Evolutionary conservation across 2,329 filamentous ascomycete genomes (phyloP).

Genomic region (Cordyceps farinosa): DNA sequence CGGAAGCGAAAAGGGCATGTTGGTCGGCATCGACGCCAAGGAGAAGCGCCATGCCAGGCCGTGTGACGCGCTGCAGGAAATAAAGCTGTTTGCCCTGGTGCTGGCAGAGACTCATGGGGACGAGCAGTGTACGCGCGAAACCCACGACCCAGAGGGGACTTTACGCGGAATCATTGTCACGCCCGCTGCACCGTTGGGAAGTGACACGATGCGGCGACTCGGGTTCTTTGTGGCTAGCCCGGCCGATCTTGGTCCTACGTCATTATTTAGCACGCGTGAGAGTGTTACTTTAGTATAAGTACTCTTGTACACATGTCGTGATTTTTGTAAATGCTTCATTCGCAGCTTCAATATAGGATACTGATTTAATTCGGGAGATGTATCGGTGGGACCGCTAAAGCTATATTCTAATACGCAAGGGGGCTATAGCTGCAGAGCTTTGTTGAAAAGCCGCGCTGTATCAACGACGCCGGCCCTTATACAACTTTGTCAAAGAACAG

Average conservation of each 20-base stretch:
- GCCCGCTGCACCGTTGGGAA: not conserved
- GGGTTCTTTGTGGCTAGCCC: not conserved
- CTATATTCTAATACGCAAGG: too few relatives aligned
- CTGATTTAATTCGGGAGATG: too few relatives aligned
- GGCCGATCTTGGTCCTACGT: not conserved
- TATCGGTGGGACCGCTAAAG: too few relatives aligned
- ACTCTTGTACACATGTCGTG: too few relatives aligned
- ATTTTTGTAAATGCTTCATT: too few relatives aligned
- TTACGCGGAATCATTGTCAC: slow-evolving; percentile 3
- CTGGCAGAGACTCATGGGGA: slow-evolving; percentile 3
- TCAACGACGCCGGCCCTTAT: too few relatives aligned
- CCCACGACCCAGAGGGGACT: not conserved
- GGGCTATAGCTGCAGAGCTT: too few relatives aligned
- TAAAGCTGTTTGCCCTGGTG: slow-evolving; percentile 8
- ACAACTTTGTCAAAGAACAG: too few relatives aligned
- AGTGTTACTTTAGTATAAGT: not conserved
- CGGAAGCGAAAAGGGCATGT: not conserved
- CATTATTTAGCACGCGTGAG: not conserved
- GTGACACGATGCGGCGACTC: not conserved
- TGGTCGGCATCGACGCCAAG: slow-evolving; percentile 5
- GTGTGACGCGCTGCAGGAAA: not conserved
- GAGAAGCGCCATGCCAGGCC: slow-evolving; percentile 1
- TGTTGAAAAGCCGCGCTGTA: too few relatives aligned
- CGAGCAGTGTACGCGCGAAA: not conserved
- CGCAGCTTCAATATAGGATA: too few relatives aligned